Base-by-base conservation (phyloP, 73 alveolate species). In the Paramecium sonneborni region DNA sequence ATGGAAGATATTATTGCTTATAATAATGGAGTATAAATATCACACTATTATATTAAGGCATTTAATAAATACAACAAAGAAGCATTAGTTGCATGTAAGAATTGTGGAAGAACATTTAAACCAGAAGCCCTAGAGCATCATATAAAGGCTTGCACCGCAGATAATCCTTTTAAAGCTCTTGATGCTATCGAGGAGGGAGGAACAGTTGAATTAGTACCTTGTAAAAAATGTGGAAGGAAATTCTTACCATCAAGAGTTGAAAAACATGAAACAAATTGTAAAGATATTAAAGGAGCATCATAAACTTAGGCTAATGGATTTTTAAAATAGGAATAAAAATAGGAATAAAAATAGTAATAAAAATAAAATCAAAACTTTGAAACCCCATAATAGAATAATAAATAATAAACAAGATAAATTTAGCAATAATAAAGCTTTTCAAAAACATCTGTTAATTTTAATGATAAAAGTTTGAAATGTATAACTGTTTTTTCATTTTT, bases 61-160 rank as follows among this genome's bases (percentile, higher is more conserved):
- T 43, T 57, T 35, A 92, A 87, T 39, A 88, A 72, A 24, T 95
- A 93, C 55, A 96, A 96, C 76, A 95, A 90, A 15, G 96, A 93
- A 43, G 97, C 98, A 23, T 96, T 95, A 89, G 96, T 93, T 35
- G 89, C 92, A 35, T 93, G 97, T 34, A 92, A 94, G 74, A 93
- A 96, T 92, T 96, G 98, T 92, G 98, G 98, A 18, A 93, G 98
- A 86, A 96, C 97, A 10, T 97, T 97, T 91, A 85, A 94, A 41
- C 98, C 99, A n/a, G 99, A 96, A 56, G 92, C 98, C 48, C 86
- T 97, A 11, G 92, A 93, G 7, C 95, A 94, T 18, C 99, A 96
- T 92, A 34, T 92, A 41, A 92, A 95, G 68, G 91, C 96, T 21
- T 95, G 98, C 67, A 95, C 94, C 9, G 94, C 85, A 37, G 94